Evolutionary conservation across 106 monocot species (phyloP).

Genomic region (Phalaenopsis aphrodite): DNA sequence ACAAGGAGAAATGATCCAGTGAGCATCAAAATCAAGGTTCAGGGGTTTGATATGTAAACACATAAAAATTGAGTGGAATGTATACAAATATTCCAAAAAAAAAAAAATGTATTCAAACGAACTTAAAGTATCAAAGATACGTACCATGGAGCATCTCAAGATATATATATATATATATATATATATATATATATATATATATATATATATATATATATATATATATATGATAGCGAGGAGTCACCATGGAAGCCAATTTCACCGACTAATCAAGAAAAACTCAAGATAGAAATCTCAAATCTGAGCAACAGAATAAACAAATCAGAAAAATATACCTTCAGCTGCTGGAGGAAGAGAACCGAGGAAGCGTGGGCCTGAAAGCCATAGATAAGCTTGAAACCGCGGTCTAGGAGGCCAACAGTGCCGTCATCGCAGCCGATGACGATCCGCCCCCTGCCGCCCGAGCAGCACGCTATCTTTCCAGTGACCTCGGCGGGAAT

Average conservation of each 20-base stretch:
- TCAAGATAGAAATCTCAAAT: background rate
- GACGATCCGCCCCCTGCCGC: constrained; percentile 64
- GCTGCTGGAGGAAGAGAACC: constrained; percentile 79
- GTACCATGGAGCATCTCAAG: too few species aligned
- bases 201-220: too few species aligned
- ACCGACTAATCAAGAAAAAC: background rate
- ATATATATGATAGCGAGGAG: background rate
- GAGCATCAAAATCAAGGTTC: too few species aligned
- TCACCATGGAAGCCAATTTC: background rate
- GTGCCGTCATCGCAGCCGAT: constrained; percentile 76
- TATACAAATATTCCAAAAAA: too few species aligned
- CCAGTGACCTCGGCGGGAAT: constrained; percentile 53
- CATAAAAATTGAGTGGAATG: too few species aligned
- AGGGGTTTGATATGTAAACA: too few species aligned
- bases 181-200: too few species aligned
- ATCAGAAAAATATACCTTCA: constrained; percentile 51
- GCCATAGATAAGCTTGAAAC: constrained; percentile 52
- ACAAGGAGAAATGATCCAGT: too few species aligned
- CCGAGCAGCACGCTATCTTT: constrained; percentile 51
- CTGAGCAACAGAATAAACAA: background rate
- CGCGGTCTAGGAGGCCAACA: constrained; percentile 68
- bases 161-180: too few species aligned
- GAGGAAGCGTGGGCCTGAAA: constrained; percentile 73
- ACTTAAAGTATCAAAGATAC: too few species aligned
- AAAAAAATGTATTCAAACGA: too few species aligned